Evolutionary conservation across 208 protist genomes (phyloP).

Genomic region (Tritrichomonas musculus): DNA sequence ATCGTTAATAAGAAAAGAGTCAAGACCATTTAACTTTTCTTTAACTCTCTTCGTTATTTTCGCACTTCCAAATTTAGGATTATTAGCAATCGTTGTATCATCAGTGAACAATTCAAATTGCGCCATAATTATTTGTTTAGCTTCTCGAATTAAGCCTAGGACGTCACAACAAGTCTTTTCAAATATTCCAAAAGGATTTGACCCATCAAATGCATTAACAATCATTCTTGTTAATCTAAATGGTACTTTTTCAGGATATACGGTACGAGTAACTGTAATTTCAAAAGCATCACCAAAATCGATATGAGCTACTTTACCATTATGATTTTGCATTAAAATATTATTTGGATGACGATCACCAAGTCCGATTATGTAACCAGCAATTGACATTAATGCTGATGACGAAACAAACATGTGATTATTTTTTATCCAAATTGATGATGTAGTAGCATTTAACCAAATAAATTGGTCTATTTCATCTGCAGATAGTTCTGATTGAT

Average conservation of each 20-base stretch:
- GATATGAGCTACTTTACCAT: constrained; percentile 49
- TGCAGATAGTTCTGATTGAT: background rate
- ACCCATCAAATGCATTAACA: constrained; percentile 51
- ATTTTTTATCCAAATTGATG: too few species aligned
- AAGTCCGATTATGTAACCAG: constrained; percentile 6
- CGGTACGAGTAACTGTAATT: constrained; percentile 30
- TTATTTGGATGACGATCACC: constrained; percentile 33
- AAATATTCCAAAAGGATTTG: background rate
- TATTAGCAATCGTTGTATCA: too few species aligned
- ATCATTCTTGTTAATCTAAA: constrained; percentile 55
- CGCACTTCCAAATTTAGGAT: too few species aligned
- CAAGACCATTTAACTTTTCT: too few species aligned
- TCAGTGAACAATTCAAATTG: too few species aligned
- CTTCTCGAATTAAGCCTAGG: too few species aligned
- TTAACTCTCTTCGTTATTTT: too few species aligned
- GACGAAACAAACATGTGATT: background rate
- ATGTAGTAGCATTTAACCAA: too few species aligned
- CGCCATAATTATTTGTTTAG: too few species aligned
- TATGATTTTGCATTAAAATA: constrained; percentile 30
- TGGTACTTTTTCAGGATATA: constrained; percentile 47
- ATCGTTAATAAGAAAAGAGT: too few species aligned
- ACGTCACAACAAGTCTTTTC: too few species aligned
- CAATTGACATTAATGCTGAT: constrained; percentile 13
- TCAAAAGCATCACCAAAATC: constrained; percentile 50
- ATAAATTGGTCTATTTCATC: too few species aligned